A percentile compares a stretch with the other conserved stretches of the same genome.
Conservation (phyloP, 2,329 filamentous ascomycete species). For the Talaromyces verruculosus region DNA sequence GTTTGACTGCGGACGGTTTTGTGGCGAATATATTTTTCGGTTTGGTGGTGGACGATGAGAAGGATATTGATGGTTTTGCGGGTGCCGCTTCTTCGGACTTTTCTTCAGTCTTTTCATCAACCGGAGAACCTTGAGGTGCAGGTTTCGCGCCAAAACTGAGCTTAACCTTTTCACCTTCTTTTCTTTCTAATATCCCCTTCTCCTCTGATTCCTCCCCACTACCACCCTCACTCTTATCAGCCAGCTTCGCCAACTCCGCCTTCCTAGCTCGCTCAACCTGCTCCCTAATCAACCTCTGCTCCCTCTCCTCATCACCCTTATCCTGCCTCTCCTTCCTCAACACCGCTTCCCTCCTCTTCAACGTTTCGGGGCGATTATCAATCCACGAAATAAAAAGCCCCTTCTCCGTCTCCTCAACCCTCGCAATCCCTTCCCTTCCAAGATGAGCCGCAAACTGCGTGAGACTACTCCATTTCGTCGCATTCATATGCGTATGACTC, state of each 20-base stretch:
- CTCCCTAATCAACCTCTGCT: conserved; percentile 76
- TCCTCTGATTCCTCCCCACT: conserved; percentile 53
- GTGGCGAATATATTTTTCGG: conserved; percentile 30
- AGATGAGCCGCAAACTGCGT: conserved; percentile 88
- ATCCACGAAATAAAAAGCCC: conserved; percentile 84
- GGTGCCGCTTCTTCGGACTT: neutral
- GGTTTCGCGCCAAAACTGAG: conserved; percentile 59
- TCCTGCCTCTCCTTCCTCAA: conserved; percentile 82
- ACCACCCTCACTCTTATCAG: conserved; percentile 29
- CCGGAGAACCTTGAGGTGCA: conserved; percentile 16
- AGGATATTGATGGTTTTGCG: conserved; percentile 13
- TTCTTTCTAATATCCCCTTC: conserved; percentile 49
- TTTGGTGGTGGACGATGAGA: neutral
- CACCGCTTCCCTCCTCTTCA: conserved; percentile 77
- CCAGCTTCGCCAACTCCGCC: conserved; percentile 42
- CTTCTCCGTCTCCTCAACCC: conserved; percentile 87
- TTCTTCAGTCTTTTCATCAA: neutral
- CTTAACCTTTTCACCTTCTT: conserved; percentile 74
- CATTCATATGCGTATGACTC: conserved; percentile 84
- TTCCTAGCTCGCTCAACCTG: conserved; percentile 77
- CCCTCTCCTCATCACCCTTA: conserved; percentile 84
- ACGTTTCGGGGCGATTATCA: conserved; percentile 83
- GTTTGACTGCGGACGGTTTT: conserved; percentile 52
- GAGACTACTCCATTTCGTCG: conserved; percentile 82
- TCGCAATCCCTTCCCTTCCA: conserved; percentile 80